phyloP scores from a whole-genome alignment of 202 grass and related monocot species.

The Dendrocalamus latiflorus region DNA sequence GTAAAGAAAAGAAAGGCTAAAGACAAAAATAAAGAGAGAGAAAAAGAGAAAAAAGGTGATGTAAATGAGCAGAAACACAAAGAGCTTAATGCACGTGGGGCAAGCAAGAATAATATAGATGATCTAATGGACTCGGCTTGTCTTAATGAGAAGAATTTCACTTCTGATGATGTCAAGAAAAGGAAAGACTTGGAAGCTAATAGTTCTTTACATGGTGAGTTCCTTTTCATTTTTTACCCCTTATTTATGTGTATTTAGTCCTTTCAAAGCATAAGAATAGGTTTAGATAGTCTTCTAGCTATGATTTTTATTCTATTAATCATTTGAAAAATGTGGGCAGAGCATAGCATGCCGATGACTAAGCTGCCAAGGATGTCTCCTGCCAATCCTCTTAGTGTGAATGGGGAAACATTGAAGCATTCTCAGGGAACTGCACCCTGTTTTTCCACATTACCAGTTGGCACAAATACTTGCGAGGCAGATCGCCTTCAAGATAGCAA shows the following conservation, averaged over 20 bases:
- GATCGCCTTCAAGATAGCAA: slow-evolving; percentile 11
- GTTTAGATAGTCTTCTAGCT: background rate
- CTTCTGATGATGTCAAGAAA: slow-evolving; percentile 43
- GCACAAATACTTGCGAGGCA: background rate
- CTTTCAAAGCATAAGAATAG: background rate
- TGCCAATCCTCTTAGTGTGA: slow-evolving; percentile 13
- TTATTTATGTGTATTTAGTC: background rate
- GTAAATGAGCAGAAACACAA: slow-evolving; percentile 31
- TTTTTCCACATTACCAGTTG: slow-evolving; percentile 11
- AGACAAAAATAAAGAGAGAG: slow-evolving; percentile 14
- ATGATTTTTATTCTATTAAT: background rate
- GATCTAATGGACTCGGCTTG: background rate
- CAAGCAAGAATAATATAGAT: background rate
- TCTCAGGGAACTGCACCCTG: background rate
- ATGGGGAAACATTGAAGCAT: slow-evolving; percentile 11
- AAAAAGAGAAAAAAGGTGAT: slow-evolving; percentile 8
- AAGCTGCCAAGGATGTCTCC: slow-evolving; percentile 43
- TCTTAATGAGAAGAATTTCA: slow-evolving; percentile 3
- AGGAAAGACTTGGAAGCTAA: slow-evolving; percentile 34
- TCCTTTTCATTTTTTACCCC: background rate
- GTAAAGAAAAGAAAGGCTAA: slow-evolving; percentile 36
- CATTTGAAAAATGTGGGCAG: slow-evolving; percentile 39
- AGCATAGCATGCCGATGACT: slow-evolving; percentile 11
- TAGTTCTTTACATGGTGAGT: slow-evolving; percentile 49
- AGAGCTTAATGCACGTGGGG: background rate